These are phyloP conservation scores for Haplosporangium sp. DNA, from an alignment of 371 early-diverging fungal genomes.

Conservation along the genomic window DNA sequence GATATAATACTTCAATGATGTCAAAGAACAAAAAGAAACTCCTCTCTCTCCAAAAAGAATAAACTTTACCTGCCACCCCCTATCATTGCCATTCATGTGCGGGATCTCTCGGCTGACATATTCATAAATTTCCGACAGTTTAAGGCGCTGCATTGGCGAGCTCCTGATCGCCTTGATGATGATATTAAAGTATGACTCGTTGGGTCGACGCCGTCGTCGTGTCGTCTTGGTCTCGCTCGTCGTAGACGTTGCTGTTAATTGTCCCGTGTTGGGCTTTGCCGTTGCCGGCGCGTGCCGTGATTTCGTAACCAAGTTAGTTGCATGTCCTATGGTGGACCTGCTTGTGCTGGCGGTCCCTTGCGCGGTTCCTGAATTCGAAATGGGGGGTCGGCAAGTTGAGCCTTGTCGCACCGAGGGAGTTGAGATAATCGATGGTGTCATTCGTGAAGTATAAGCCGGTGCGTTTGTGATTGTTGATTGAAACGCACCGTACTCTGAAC, in stretches of 20 bases:
- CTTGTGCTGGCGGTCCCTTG: too few species aligned
- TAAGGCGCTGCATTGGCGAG: conserved; percentile 21
- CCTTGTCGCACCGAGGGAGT: too few species aligned
- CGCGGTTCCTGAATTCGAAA: too few species aligned
- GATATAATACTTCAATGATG: too few species aligned
- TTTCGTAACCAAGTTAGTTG: too few species aligned
- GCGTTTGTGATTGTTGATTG: too few species aligned
- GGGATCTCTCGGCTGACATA: conserved; percentile 29
- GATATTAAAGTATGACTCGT: conserved; percentile 27
- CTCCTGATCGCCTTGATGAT: conserved; percentile 29
- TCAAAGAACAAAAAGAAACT: conserved; percentile 10
- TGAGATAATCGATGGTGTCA: too few species aligned
- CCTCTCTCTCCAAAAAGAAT: conserved; percentile 6
- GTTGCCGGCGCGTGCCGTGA: too few species aligned
- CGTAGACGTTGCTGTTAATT: background rate
- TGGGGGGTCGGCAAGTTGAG: too few species aligned
- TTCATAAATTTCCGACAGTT: conserved; percentile 36
- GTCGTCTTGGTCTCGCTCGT: conserved; percentile 7
- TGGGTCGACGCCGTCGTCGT: conserved; percentile 24
- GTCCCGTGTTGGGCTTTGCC: background rate
- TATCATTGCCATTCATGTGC: conserved; percentile 24
- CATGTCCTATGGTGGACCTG: too few species aligned
- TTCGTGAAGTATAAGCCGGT: too few species aligned
- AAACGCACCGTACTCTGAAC: too few species aligned
- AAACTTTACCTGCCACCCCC: conserved; percentile 38